These are phyloP conservation scores for Halenospora varia DNA, from an alignment of 495 filamentous ascomycete species.

Conservation along the genomic window DNA sequence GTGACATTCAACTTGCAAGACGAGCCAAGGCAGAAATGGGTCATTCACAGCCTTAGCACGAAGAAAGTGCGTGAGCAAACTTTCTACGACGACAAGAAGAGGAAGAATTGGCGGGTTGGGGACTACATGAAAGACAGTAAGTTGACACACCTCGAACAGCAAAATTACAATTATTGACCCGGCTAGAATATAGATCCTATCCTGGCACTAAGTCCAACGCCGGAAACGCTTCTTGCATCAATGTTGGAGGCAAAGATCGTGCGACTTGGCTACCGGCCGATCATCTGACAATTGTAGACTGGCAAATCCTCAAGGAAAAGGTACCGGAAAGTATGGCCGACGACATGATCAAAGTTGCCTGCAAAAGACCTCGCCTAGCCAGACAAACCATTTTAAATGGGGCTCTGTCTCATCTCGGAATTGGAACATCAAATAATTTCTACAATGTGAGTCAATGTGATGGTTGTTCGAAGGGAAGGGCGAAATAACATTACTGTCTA, in stretches of 20 bases:
- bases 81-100: not conserved
- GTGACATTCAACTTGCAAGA: not conserved
- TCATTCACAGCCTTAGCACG: not conserved
- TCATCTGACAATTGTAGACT: slow-evolving; percentile 6
- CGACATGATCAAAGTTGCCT: slow-evolving; percentile 4
- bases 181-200: no score
- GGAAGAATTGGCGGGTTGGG: no score
- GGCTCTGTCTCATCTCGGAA: no score
- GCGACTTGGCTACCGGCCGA: slow-evolving; percentile 2
- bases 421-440: no score
- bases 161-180: no score
- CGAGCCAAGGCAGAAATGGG: not conserved
- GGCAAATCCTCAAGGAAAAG: slow-evolving; percentile 1
- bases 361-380: no score
- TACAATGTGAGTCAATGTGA: no score
- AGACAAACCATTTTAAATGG: no score
- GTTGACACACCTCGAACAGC: no score
- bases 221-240: slow-evolving; percentile 1
- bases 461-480: no score
- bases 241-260: not conserved
- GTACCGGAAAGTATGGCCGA: not conserved
- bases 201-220: no score
- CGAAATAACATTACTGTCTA: no score
- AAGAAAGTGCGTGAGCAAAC: not conserved
- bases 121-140: not conserved